Base-by-base conservation (phyloP, 305 asterid genomes). In the Ilex paraguariensis region DNA sequence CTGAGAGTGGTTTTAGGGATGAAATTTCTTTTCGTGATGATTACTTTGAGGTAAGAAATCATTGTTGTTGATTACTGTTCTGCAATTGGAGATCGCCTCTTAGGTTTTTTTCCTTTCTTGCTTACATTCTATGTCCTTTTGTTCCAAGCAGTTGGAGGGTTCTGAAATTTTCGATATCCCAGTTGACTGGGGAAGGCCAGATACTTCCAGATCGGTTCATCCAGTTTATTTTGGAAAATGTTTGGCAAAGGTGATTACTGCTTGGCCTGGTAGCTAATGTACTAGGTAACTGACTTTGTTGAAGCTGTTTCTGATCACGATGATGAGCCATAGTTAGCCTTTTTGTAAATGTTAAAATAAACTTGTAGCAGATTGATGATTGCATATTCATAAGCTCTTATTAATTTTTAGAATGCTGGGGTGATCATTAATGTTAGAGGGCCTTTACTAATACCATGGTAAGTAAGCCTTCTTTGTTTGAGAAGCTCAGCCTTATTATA, bases 201-300 rank as follows among this genome's bases (percentile, higher is more conserved):
- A 70, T 56, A 68, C 73, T 69, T 73, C 83, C 16, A 65, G 59
- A 69, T 61, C 65, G 87, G 75, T 80, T 60, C 96, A 88, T 76
- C 96, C 96, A 57, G 66, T 80, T 74, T 79, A 88, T 82, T 88
- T 88, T 66, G 79, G 95, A 42, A 88, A 84, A 78, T 82, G 96
- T 82, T 73, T 88, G 82, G 75, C 77, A 62, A 82, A 84, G 90
- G 96, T 88, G 72, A 70, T 67, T 64, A 61, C 56, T 68, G 54
- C 59, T 60, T 62, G 64, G 60, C 61, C 51, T 69, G 21, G 68
- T 65, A 54, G 59, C 61, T 73, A 67, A 50, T 49, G 32, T 44
- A 33, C 57, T 56, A 10, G 54, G 57, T 51, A 28, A 49, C 54
- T 70, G 48, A 42, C 48, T 45, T 55, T 55, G 61, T 56, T 54